Base-by-base conservation (phyloP, 129 eudicot genomes). In the Lonicera japonica region DNA sequence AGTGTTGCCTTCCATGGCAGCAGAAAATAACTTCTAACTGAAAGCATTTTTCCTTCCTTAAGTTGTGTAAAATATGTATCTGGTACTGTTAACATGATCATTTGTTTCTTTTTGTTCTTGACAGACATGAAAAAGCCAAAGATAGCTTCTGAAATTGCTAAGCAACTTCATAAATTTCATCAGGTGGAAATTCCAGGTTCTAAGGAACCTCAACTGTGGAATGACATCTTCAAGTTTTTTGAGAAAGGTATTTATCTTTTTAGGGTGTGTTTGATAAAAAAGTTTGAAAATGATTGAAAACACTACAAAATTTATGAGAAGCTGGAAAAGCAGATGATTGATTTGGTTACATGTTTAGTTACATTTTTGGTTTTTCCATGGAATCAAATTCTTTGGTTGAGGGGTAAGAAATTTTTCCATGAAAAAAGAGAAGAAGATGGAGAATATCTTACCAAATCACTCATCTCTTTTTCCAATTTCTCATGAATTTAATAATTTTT, bases 151-250 rank as follows among this genome's bases (percentile, higher is more conserved):
- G 86, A 87, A 80, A 91, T 91, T 61, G 98, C 96, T 5, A 91
- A 87, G 67, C 83, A 87, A 71, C 96, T 91, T 68, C 81, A 68
- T 25, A 87, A 68, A 45, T 91, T 91, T 60, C 98, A 91, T 66
- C 80, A 84, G 74, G 96, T 91, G 62, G 79, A 87, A 51, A 79
- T 91, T 77, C 98, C 98, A 24, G 95, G 96, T 67, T 82, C 95
- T 38, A 84, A 78, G 75, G 96, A 87, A 66, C 95, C 98, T 60
- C 98, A 87, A 68, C 63, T 91, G 47, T 87, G 98, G 98, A 80
- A 65, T 75, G 96, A 87, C 74, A 78, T 87, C 59, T 74, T 55
- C 47, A 87, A 91, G 67, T 91, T 91, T 62, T 87, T 61, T 60
- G 79, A 73, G 56, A 76, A 74, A 91, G 98, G 98, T 91, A 24